Base-by-base conservation (phyloP, 306 rosid genomes). In the Castanospermum australe region DNA sequence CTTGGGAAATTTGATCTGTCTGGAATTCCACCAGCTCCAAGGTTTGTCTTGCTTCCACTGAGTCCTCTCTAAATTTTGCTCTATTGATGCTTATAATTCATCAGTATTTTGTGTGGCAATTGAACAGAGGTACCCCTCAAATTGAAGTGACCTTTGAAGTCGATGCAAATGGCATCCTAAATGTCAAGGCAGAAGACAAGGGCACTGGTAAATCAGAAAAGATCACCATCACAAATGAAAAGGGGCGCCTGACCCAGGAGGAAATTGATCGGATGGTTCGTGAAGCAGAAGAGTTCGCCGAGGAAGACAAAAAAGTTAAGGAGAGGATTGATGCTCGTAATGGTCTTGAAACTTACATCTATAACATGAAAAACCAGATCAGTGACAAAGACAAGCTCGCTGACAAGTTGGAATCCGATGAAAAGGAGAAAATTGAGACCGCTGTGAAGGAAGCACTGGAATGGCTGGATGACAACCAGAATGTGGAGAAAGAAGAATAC, bases 81-180 rank as follows among this genome's bases (percentile, higher is more conserved):
- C 22, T 0, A 24, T n/a, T 84, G 22, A 38, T 74, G 25, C 25
- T 15, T 6, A 41, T 15, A 24, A 70, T 44, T 79, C 14, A 63
- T 79, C 60, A 24, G 5, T 57, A 54, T 73, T 79, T 41, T 22
- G 9, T 52, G 5, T 67, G 18, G 20, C 30, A 39, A 55, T 13
- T 75, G 41, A 82, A 86, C 91, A 96, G 99, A 85, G 99, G 99
- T 54, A 93, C 99, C 76, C 98, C 98, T 75, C 99, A 96, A 88
- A 96, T 96, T 60, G 99, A 96, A 85, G 99, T 96, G 70, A 96
- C 99, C 36, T 96, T 96, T 32, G 99, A 96, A 90, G 98, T 96
- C 1, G 99, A 96, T 75, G 99, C 99, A 25, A 96, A 96, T 8
- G 99, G 99, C 42, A 96, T 96, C 89, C 71, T 96, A 22, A 96